A percentile compares a stretch with the other conserved stretches of the same genome.
Evolutionary conservation across 352 stramenopile genomes (phyloP).

Genomic region (Aphanomyces astaci): DNA sequence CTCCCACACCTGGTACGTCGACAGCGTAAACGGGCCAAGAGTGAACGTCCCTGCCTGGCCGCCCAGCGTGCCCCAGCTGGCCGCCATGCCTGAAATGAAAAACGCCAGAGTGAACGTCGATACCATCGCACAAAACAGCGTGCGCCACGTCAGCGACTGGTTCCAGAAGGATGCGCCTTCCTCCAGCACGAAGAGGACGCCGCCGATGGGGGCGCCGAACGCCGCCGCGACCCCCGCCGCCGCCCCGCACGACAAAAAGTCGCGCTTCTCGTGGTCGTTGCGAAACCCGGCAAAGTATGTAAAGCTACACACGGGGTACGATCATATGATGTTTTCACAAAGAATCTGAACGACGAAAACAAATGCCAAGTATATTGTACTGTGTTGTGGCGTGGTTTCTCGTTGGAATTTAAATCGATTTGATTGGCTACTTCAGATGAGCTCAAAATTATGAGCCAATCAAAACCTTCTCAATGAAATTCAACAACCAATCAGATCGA

Average conservation of each 20-base stretch:
- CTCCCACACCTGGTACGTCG: constrained; percentile 78
- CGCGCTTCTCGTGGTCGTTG: constrained; percentile 83
- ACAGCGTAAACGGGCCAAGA: constrained; percentile 58
- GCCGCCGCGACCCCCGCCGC: constrained; percentile 81
- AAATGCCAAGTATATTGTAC: not conserved
- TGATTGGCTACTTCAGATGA: no score
- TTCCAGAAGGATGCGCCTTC: constrained; percentile 85
- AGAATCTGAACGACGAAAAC: not conserved
- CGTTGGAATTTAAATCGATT: no score
- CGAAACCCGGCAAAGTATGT: constrained; percentile 82
- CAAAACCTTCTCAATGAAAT: no score
- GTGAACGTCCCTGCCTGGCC: constrained; percentile 66
- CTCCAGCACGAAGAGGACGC: constrained; percentile 74
- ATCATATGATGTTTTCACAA: no score
- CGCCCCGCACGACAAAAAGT: constrained; percentile 84
- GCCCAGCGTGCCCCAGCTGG: constrained; percentile 51
- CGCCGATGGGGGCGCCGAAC: constrained; percentile 87
- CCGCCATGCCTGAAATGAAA: constrained; percentile 66
- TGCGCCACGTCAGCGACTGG: constrained; percentile 73
- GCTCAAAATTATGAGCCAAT: no score
- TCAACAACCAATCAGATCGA: no score
- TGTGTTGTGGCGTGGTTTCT: no score
- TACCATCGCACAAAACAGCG: constrained; percentile 80
- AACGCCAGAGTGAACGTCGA: constrained; percentile 81
- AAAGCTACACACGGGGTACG: no score